Evolutionary conservation across 139 green algal species (phyloP).

Genomic region (Marvania coccoides): DNA sequence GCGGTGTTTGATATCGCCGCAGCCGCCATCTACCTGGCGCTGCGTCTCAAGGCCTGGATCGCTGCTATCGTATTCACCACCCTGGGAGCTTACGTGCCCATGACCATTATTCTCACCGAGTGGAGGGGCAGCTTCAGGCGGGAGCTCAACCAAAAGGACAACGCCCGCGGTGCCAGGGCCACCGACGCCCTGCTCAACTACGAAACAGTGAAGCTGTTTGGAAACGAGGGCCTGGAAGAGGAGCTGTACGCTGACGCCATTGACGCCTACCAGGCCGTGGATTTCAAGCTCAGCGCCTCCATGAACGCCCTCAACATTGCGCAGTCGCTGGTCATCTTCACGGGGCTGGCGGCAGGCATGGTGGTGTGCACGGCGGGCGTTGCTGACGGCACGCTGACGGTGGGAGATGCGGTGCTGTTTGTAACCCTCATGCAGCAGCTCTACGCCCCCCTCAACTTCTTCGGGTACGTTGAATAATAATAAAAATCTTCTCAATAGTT

Average conservation of each 20-base stretch:
- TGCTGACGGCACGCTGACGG: conserved; percentile 46
- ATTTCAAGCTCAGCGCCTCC: conserved; percentile 39
- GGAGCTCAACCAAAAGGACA: conserved; percentile 70
- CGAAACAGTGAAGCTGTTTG: conserved; percentile 78
- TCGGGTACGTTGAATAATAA: no score
- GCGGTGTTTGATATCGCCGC: conserved; percentile 73
- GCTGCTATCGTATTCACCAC: conserved; percentile 75
- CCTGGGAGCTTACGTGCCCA: conserved; percentile 76
- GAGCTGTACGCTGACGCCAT: conserved; percentile 54
- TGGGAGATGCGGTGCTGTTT: conserved; percentile 81
- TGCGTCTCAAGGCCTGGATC: conserved; percentile 60
- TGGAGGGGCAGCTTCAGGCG: conserved; percentile 66
- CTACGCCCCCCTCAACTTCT: conserved; percentile 78
- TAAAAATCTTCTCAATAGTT: no score
- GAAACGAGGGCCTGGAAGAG: conserved; percentile 64
- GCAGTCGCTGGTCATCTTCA: conserved; percentile 76
- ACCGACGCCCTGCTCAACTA: conserved; percentile 89
- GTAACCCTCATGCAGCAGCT: conserved; percentile 80
- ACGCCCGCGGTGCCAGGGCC: conserved; percentile 53
- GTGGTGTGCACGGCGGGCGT: conserved; percentile 30
- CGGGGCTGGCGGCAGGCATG: conserved; percentile 32
- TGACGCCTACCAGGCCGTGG: conserved; percentile 59
- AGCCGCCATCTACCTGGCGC: conserved; percentile 63
- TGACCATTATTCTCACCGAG: conserved; percentile 81
- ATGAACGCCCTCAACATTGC: conserved; percentile 76